Percentiles rank a stretch among this genome's conserved stretches.
These are phyloP conservation scores for Biancaea sappan DNA, from an alignment of 306 rosid species.

Conservation along the genomic window DNA sequence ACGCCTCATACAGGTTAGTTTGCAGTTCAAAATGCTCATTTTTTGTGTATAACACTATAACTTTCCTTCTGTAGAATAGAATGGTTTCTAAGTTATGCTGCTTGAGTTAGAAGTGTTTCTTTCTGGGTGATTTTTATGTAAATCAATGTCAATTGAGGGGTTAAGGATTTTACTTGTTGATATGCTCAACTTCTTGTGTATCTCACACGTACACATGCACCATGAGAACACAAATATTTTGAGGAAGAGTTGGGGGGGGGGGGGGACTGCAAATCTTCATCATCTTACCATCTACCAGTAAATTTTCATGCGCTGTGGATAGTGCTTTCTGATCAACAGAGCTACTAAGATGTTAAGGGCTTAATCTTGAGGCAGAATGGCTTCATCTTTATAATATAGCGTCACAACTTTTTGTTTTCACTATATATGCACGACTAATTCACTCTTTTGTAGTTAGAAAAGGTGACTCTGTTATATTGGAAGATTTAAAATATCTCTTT, in stretches of 20 bases:
- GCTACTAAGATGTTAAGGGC: too few species aligned
- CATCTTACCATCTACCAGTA: too few species aligned
- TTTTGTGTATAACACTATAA: slow-evolving; percentile 7
- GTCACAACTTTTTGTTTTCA: slow-evolving; percentile 24
- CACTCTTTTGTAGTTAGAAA: background rate
- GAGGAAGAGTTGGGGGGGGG: too few species aligned
- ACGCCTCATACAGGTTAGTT: slow-evolving; percentile 93
- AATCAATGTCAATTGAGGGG: background rate
- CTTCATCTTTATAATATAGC: too few species aligned
- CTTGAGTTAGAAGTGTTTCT: slow-evolving; percentile 24
- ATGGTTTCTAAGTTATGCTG: slow-evolving; percentile 1
- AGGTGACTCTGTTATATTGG: slow-evolving; percentile 19
- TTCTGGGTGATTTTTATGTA: background rate
- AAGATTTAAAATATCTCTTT: slow-evolving; percentile 3
- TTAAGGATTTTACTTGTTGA: background rate
- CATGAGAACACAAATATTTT: too few species aligned
- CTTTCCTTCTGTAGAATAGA: slow-evolving; percentile 5
- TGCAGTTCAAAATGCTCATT: slow-evolving; percentile 29
- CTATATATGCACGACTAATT: slow-evolving; percentile 12
- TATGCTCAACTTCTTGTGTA: background rate
- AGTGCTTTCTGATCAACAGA: too few species aligned
- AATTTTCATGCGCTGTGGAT: too few species aligned
- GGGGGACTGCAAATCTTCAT: too few species aligned
- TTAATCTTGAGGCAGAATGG: too few species aligned
- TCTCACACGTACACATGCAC: background rate